These are phyloP conservation scores for Clohesyomyces aquaticus DNA, from an alignment of 495 filamentous ascomycete genomes.

Conservation along the genomic window DNA sequence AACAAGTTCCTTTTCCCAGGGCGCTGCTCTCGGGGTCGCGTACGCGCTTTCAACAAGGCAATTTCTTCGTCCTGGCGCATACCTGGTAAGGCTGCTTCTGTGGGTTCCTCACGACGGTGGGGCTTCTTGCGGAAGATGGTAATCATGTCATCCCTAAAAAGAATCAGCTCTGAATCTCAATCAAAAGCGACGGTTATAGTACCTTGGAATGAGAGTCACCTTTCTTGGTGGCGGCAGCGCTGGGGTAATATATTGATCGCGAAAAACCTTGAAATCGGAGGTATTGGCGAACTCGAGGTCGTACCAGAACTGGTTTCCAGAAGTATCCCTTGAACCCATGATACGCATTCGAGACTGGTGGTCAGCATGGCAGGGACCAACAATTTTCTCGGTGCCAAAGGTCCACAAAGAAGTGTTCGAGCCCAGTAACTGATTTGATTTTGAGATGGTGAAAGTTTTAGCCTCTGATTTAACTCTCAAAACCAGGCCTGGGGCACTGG, in stretches of 20 bases:
- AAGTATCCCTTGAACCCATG: background rate
- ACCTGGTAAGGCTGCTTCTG: too few relatives aligned
- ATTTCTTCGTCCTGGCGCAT: background rate
- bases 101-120: too few relatives aligned
- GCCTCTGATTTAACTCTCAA: too few relatives aligned
- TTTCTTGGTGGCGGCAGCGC: background rate
- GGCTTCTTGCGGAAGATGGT: too few relatives aligned
- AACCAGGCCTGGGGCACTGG: too few relatives aligned
- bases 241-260: background rate
- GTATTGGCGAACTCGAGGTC: constrained; percentile 1
- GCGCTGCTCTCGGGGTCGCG: background rate
- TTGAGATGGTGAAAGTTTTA: too few relatives aligned
- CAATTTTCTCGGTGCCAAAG: background rate
- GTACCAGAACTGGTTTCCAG: background rate
- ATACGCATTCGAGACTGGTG: background rate
- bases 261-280: background rate
- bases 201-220: too few relatives aligned
- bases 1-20: constrained; percentile 1
- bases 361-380: background rate
- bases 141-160: too few relatives aligned
- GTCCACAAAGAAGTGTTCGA: background rate
- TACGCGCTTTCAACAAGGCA: background rate
- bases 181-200: too few relatives aligned
- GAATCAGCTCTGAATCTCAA: too few relatives aligned
- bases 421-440: too few relatives aligned